A percentile compares a stretch with the other conserved stretches of the same genome.
phyloP scores from a whole-genome alignment of 1,284 basidiomycete species.

The Heliocybe sulcata region DNA sequence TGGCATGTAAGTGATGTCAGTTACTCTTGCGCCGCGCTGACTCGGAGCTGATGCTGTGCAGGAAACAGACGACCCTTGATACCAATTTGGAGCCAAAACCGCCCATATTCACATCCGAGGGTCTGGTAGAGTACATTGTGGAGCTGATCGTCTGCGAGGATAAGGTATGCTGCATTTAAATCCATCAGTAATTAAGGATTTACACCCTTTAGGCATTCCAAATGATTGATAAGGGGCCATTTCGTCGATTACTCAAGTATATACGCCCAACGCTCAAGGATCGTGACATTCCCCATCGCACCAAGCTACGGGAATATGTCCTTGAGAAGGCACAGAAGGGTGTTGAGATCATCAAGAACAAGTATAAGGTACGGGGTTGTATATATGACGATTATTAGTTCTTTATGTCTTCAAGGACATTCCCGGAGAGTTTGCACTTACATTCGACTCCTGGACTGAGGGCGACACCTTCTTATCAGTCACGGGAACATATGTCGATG shows the following conservation, averaged over 20 bases:
- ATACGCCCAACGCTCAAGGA: constrained; percentile 4
- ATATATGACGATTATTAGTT: too few relatives aligned
- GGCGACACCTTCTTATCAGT: constrained; percentile 10
- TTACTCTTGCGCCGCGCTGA: background rate
- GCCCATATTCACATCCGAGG: background rate
- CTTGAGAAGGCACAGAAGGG: constrained; percentile 2
- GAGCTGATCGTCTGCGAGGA: constrained; percentile 6
- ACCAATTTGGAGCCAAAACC: background rate
- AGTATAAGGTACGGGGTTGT: background rate
- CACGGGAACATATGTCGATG: constrained; percentile 11
- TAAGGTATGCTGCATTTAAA: constrained; percentile 2
- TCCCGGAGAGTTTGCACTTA: constrained; percentile 9
- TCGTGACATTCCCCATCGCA: constrained; percentile 9
- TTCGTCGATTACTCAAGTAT: constrained; percentile 6
- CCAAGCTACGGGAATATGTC: constrained; percentile 5
- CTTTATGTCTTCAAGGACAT: constrained; percentile 9
- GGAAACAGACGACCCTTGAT: background rate
- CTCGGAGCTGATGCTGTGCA: background rate
- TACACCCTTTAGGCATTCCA: too few relatives aligned
- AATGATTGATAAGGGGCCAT: too few relatives aligned
- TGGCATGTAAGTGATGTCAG: background rate
- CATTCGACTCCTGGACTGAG: constrained; percentile 12
- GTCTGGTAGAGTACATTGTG: constrained; percentile 5
- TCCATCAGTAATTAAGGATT: background rate
- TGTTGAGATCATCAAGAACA: background rate